These are phyloP conservation scores for Aspergillus fructus DNA, from an alignment of 2,329 filamentous ascomycete species.

Conservation along the genomic window DNA sequence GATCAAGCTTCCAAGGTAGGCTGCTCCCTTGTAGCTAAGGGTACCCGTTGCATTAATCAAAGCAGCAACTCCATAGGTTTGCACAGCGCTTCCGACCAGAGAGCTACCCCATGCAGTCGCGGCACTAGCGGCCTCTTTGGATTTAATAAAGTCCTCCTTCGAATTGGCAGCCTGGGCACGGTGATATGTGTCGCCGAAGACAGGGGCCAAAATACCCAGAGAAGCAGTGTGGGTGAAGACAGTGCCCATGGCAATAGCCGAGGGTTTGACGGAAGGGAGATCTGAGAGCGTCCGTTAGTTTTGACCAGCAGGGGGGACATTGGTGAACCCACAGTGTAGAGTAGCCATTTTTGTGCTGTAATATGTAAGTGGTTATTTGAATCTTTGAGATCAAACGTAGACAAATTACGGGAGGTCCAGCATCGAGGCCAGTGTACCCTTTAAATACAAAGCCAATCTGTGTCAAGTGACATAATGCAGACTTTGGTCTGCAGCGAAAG, in stretches of 20 bases:
- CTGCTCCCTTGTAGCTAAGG: constrained; percentile 93
- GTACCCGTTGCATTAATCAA: constrained; percentile 94
- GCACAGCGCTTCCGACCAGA: constrained; percentile 81
- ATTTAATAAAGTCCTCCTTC: constrained; percentile 94
- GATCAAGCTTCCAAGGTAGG: constrained; percentile 86
- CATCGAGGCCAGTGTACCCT: background rate
- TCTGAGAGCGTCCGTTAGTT: constrained; percentile 45
- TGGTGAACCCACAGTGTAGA: constrained; percentile 55
- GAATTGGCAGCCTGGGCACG: constrained; percentile 87
- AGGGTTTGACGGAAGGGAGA: constrained; percentile 88
- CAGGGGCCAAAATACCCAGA: constrained; percentile 78
- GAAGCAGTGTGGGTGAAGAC: constrained; percentile 93
- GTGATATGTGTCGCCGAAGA: constrained; percentile 94
- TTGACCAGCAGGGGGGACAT: background rate
- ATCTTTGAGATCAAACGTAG: background rate
- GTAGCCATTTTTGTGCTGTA: constrained; percentile 52
- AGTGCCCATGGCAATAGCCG: constrained; percentile 93
- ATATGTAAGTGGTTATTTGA: background rate
- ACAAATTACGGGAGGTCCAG: background rate
- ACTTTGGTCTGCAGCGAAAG: background rate
- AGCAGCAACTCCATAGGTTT: constrained; percentile 86
- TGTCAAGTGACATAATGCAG: constrained; percentile 11
- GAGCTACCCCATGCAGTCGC: constrained; percentile 89
- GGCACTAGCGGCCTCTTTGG: constrained; percentile 85
- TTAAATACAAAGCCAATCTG: background rate